Percentiles rank a stretch among this genome's conserved stretches.
phyloP scores from a whole-genome alignment of 257 asterid species.

The Knoxia roxburghii region DNA sequence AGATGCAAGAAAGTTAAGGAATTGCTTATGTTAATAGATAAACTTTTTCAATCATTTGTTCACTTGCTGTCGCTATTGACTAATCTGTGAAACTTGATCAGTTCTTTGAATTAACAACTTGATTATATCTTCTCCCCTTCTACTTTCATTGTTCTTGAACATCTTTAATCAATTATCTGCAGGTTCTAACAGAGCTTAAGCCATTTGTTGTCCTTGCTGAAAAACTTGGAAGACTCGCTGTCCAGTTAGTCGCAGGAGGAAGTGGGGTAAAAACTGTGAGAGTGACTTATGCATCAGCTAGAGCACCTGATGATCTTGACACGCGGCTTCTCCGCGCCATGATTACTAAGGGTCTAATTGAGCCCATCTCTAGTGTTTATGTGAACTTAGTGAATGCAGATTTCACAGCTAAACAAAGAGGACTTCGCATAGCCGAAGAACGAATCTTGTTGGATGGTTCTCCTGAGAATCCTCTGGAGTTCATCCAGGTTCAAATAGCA shows the following conservation, averaged over 20 bases:
- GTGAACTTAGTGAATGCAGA: slow-evolving; percentile 87
- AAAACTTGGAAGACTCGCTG: slow-evolving; percentile 93
- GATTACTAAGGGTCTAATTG: slow-evolving; percentile 90
- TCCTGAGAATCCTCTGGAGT: slow-evolving; percentile 76
- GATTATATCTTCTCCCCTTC: background rate
- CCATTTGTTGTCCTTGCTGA: slow-evolving; percentile 85
- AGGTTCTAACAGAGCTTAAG: slow-evolving; percentile 83
- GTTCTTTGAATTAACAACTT: background rate
- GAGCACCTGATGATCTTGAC: slow-evolving; percentile 93
- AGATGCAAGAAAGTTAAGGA: background rate
- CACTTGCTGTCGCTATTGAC: background rate
- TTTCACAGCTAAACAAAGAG: slow-evolving; percentile 88
- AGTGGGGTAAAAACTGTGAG: slow-evolving; percentile 68
- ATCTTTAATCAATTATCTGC: slow-evolving; percentile 16
- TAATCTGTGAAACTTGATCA: background rate
- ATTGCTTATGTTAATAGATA: background rate
- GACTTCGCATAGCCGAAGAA: slow-evolving; percentile 70
- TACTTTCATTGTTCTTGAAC: background rate
- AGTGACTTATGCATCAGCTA: slow-evolving; percentile 70
- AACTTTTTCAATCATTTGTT: background rate
- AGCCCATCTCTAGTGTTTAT: slow-evolving; percentile 73
- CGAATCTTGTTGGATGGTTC: slow-evolving; percentile 64
- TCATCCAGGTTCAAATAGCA: slow-evolving; percentile 70
- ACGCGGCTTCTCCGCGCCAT: slow-evolving; percentile 88
- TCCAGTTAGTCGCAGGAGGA: slow-evolving; percentile 88